Evolutionary conservation across 2,329 filamentous ascomycete species (phyloP).

Genomic region (Diaporthe sp.): DNA sequence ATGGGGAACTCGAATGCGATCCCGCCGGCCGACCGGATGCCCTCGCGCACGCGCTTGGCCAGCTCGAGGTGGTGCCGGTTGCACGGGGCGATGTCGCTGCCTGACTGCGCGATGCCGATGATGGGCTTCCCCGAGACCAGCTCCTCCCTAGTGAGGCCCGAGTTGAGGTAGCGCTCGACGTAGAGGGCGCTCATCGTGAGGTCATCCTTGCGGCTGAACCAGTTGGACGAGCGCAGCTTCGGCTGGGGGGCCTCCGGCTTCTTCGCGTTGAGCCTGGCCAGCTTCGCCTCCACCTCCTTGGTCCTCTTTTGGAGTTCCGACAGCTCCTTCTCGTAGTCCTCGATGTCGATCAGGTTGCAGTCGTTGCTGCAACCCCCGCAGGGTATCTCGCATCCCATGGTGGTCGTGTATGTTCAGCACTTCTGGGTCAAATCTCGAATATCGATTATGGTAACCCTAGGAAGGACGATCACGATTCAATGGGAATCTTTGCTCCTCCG

Average conservation of each 20-base stretch:
- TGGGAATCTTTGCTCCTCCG: neutral
- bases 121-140: slow-evolving; percentile 64
- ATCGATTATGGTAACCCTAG: too few species aligned
- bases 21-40: slow-evolving; percentile 62
- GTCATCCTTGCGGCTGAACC: slow-evolving; percentile 60
- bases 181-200: slow-evolving; percentile 54
- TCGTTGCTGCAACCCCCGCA: slow-evolving; percentile 39
- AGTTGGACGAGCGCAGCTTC: slow-evolving; percentile 56
- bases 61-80: slow-evolving; percentile 65
- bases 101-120: slow-evolving; percentile 66
- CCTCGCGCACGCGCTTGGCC: slow-evolving; percentile 64
- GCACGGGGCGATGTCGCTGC: slow-evolving; percentile 64
- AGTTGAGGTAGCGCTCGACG: slow-evolving; percentile 65
- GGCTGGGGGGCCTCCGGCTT: slow-evolving; percentile 20
- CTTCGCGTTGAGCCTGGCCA: slow-evolving; percentile 37
- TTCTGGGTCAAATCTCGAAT: too few species aligned
- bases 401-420: neutral
- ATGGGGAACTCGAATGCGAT: slow-evolving; percentile 66
- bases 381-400: slow-evolving; percentile 35
- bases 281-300: slow-evolving; percentile 45
- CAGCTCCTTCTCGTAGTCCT: slow-evolving; percentile 47
- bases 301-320: slow-evolving; percentile 43
- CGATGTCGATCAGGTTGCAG: slow-evolving; percentile 44
- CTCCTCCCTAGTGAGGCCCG: slow-evolving; percentile 63
- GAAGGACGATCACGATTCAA: neutral